Evolutionary conservation across 2,329 filamentous ascomycete genomes (phyloP).

Genomic region (Blastomyces parvus): DNA sequence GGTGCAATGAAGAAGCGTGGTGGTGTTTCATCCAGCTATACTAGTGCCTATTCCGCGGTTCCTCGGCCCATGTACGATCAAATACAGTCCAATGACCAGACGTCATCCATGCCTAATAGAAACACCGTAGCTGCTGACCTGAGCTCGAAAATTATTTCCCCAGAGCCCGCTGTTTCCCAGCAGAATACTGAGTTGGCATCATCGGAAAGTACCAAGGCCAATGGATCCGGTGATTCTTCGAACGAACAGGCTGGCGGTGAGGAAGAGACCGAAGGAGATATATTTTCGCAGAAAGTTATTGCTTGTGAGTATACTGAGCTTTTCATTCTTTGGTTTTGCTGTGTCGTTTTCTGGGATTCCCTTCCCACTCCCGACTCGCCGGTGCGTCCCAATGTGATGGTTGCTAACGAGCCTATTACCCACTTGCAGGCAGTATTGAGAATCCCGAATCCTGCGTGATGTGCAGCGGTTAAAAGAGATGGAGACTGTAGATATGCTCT

Average conservation of each 20-base stretch:
- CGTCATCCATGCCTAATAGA: constrained; percentile 22
- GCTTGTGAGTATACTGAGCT: constrained; percentile 54
- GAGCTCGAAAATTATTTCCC: constrained; percentile 51
- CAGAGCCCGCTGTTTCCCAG: constrained; percentile 54
- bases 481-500: background rate
- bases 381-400: background rate
- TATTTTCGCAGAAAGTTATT: constrained; percentile 87
- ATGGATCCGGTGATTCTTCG: constrained; percentile 23
- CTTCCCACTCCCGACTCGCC: background rate
- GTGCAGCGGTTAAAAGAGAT: constrained; percentile 70
- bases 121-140: constrained; percentile 40
- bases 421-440: constrained; percentile 69
- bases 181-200: constrained; percentile 50
- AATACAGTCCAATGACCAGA: constrained; percentile 23
- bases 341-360: background rate
- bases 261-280: constrained; percentile 66
- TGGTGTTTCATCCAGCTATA: constrained; percentile 48
- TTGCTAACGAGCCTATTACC: constrained; percentile 25
- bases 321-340: background rate
- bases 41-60: constrained; percentile 50
- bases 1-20: constrained; percentile 59
- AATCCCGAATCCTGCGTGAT: constrained; percentile 92
- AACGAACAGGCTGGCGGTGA: constrained; percentile 43
- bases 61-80: constrained; percentile 55
- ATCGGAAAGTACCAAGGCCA: constrained; percentile 52